Evolutionary conservation across 2,329 filamentous ascomycete species (phyloP), one percentile per base, ranked within the genome.

Genomic region (Zymoseptoria tritici): DNA sequence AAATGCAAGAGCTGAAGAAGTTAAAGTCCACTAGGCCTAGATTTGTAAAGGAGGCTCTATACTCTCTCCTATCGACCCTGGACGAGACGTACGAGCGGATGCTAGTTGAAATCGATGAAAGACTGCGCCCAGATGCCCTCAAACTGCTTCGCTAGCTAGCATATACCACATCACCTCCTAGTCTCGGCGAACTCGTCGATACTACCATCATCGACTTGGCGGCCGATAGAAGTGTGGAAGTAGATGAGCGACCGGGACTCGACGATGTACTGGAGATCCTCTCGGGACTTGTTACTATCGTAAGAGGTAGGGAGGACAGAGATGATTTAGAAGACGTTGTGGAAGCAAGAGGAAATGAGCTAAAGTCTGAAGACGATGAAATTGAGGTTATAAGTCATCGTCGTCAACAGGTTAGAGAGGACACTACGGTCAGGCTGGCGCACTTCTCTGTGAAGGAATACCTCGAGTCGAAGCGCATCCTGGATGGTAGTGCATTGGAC

Each of bases 41-140:
- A 46, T 54, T 9, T 19, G 54, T 69, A 4, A 51, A 61, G 46
- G 50, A 55, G 2, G 61, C 58, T 5, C 56, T 71, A 13, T 21
- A n/a, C 3, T 19, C 60, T 24, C 59, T 70, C 5, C 69, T 67
- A 0, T 4, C 21, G 24, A 68, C 62, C 20, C 56, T 71, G 13
- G 66, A 71, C 49, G 66, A 64, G 36, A 71, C 65, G 3, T 71
- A 69, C 51, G 63, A 66, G 53, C 63, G 67, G 19, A 66, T 71
- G 29, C 57, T 70, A 7, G 49, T 11, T 8, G 56, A 20, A 5
- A 69, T 67, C 22, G 50, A 63, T 11, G 20, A 58, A 4, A 53
- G 36, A n/a, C 50, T 57, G 13, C 62, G 56, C 4, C 16, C 51
- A 31, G 53, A 64, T 31, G 64, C 63, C 13, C 11, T 64, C 1